phyloP scores from a whole-genome alignment of 2,329 filamentous ascomycete genomes.

The Arachnopeziza araneosa region DNA sequence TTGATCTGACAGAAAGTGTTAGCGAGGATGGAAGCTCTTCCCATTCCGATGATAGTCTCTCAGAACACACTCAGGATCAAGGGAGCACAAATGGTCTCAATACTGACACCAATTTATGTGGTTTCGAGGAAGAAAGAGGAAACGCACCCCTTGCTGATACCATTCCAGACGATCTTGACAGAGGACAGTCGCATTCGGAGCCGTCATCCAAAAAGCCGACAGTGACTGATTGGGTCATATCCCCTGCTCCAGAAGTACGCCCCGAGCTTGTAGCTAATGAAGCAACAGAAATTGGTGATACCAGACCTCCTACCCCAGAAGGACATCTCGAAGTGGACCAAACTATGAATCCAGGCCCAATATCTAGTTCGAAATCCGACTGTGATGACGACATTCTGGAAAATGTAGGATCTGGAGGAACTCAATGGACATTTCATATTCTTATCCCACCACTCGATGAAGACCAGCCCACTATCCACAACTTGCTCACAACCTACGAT shows the following conservation, averaged over 20 bases:
- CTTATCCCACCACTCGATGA: conserved; percentile 4
- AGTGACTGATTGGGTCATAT: neutral
- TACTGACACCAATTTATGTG: neutral
- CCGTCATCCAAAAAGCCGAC: too few relatives aligned
- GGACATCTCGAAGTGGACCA: too few relatives aligned
- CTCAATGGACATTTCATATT: neutral
- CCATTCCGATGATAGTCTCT: neutral
- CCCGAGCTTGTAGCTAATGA: neutral
- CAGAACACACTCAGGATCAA: neutral
- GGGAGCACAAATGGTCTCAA: neutral
- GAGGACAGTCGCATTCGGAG: neutral
- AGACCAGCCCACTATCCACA: neutral
- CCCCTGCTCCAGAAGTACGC: neutral
- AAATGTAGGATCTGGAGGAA: neutral
- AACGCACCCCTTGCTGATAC: neutral
- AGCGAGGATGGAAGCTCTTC: neutral
- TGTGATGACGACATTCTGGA: neutral
- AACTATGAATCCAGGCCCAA: too few relatives aligned
- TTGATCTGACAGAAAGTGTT: neutral
- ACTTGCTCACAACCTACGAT: neutral
- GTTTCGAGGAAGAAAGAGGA: neutral
- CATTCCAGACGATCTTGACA: neutral
- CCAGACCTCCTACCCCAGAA: too few relatives aligned
- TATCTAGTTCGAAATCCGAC: neutral
- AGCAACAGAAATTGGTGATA: too few relatives aligned